Evolutionary conservation across 2,329 filamentous ascomycete species (phyloP).

Genomic region (Monosporascus sp.): DNA sequence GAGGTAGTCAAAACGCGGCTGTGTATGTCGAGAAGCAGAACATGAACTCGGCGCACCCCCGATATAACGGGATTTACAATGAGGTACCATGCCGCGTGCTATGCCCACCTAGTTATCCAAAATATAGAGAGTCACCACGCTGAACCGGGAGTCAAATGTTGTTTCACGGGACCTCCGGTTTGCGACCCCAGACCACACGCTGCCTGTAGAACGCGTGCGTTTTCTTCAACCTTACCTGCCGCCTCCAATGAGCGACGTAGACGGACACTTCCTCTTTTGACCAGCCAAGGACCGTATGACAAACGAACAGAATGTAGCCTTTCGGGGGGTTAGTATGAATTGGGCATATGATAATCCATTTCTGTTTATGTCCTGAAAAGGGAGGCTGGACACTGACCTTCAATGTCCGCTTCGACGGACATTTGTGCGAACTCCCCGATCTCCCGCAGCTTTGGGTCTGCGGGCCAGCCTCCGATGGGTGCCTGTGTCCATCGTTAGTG

Average conservation of each 20-base stretch:
- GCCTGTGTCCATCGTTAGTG: conserved; percentile 9
- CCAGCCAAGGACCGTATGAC: conserved; percentile 32
- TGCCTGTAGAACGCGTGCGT: conserved; percentile 25
- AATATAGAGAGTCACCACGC: no score
- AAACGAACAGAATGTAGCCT: conserved; percentile 23
- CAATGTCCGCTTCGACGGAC: conserved; percentile 22
- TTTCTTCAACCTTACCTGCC: conserved; percentile 24
- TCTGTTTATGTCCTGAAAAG: background rate
- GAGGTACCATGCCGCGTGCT: no score
- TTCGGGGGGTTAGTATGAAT: background rate
- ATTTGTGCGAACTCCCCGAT: conserved; percentile 23
- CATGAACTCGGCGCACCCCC: no score
- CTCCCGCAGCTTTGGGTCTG: conserved; percentile 21
- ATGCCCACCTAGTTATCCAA: no score
- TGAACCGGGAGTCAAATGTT: no score
- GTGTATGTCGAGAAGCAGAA: no score
- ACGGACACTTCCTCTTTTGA: conserved; percentile 26
- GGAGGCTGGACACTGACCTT: conserved; percentile 10
- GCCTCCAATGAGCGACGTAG: conserved; percentile 30
- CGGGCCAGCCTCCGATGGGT: conserved; percentile 22
- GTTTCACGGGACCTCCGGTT: conserved; percentile 8
- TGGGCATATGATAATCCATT: background rate
- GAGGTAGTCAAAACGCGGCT: no score
- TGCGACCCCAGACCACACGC: conserved; percentile 24
- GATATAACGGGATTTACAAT: no score